These are phyloP conservation scores for Cladorrhinum sp. DNA, from an alignment of 2,329 filamentous ascomycete genomes.

Conservation along the genomic window DNA sequence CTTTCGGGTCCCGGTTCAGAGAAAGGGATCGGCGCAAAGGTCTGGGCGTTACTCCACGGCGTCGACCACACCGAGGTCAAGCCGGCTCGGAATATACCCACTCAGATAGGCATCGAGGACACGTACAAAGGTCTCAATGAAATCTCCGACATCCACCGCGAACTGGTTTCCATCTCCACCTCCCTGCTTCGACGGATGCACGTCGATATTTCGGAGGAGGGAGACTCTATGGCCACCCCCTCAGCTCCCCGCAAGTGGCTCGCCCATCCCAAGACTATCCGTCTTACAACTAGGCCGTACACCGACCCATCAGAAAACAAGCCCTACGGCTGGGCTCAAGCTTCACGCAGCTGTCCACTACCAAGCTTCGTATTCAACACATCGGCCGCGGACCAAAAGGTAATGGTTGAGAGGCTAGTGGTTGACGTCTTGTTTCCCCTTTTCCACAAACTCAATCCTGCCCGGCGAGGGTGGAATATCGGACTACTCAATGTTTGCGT, in stretches of 20 bases:
- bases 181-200: conserved; percentile 78
- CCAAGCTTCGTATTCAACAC: conserved; percentile 71
- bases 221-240: conserved; percentile 30
- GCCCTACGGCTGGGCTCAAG: conserved; percentile 61
- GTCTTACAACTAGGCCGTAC: conserved; percentile 69
- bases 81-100: conserved; percentile 67
- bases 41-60: conserved; percentile 80
- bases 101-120: conserved; percentile 93
- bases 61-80: conserved; percentile 73
- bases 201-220: conserved; percentile 63
- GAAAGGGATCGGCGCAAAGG: conserved; percentile 65
- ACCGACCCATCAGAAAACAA: conserved; percentile 37
- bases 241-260: conserved; percentile 55
- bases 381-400: conserved; percentile 43
- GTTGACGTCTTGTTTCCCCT: conserved; percentile 65
- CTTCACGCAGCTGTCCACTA: conserved; percentile 71
- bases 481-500: conserved; percentile 84
- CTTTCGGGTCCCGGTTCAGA: conserved; percentile 68
- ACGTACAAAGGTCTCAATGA: conserved; percentile 73
- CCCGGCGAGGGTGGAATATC: conserved; percentile 67
- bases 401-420: conserved; percentile 66
- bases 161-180: conserved; percentile 64
- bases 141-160: conserved; percentile 59
- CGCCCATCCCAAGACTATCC: conserved; percentile 75
- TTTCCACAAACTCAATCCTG: conserved; percentile 70